A percentile compares a stretch with the other conserved stretches of the same genome.
phyloP scores from a whole-genome alignment of 805 yeast species.

The Spathaspora hagerdaliae region DNA sequence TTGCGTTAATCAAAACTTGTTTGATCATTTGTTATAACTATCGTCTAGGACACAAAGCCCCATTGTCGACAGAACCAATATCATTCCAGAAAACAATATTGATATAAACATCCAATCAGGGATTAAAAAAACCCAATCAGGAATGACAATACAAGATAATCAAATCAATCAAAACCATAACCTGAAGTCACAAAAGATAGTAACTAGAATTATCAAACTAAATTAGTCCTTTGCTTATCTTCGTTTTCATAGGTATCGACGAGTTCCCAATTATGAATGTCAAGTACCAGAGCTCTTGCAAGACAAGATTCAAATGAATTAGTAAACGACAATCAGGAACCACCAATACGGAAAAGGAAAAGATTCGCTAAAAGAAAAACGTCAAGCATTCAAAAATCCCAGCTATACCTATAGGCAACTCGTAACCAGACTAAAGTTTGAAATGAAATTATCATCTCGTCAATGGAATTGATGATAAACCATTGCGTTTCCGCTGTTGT shows the following conservation, averaged over 20 bases:
- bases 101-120: slow-evolving; percentile 16
- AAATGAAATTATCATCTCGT: slow-evolving; percentile 1
- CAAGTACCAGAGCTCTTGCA: slow-evolving; percentile 14
- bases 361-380: background rate
- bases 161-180: background rate
- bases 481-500: slow-evolving; percentile 60
- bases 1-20: slow-evolving; percentile 51
- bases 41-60: slow-evolving; percentile 58
- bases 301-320: slow-evolving; percentile 19
- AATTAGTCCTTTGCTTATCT: slow-evolving; percentile 8
- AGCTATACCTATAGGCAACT: background rate
- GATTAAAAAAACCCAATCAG: slow-evolving; percentile 13
- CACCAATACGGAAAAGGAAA: background rate
- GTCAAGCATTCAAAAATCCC: background rate
- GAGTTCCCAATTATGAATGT: background rate
- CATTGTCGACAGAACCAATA: slow-evolving; percentile 52
- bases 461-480: slow-evolving; percentile 23
- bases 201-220: too few relatives aligned
- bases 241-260: background rate
- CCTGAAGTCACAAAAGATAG: background rate
- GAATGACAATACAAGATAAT: slow-evolving; percentile 4
- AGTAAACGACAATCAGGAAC: slow-evolving; percentile 6
- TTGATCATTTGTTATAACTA: slow-evolving; percentile 67
- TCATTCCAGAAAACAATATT: slow-evolving; percentile 1
- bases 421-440: background rate